Base-by-base conservation (phyloP, 192 early-diverging fungal species). In the Coemansia sp. region DNA sequence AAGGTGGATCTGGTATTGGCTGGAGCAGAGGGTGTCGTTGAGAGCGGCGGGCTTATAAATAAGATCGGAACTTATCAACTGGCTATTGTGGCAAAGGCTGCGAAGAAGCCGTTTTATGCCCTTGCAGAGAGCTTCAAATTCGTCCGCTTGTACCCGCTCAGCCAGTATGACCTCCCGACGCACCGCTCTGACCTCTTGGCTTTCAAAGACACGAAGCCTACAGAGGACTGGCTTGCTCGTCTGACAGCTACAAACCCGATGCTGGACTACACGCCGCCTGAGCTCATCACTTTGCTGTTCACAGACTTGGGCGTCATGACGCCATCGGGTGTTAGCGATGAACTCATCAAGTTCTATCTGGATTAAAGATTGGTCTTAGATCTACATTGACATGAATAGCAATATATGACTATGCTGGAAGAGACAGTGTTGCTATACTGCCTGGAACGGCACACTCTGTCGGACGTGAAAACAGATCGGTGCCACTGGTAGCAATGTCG, bases 91-190 rank as follows among this genome's bases (percentile, higher is more conserved):
- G 98, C 98, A 0, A 95, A 94, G 72, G 94, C 94, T n/a, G 89
- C 92, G 10, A 92, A 90, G 58, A 97, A 95, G 78, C 98, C 98
- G 14, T 88, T 98, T 36, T 99, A 98, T 70, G 91, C 90, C 15
- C 92, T 98, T 11, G 90, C 95, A 2, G 98, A 99, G 82, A 94
- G 91, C 73, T 97, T 95, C 83, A 99, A 99, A 84, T 98, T 99
- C 85, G 94, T 97, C 34, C 90, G 91, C 64, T 72, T 96, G 39
- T 99, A 94, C 69, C 98, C 98, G 37, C 87, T 99, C 44, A 94
- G 92, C 75, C 98, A 99, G 77, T 90, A 93, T 69, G 96, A 99
- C 76, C 86, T 99, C 21, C 94, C 94, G 10, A 88, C 90, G 5
- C 82, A 89, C 55, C 87, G 86, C 5, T 85, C 89, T 29, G 89